Evolutionary conservation across 2,329 filamentous ascomycete genomes (phyloP), one percentile per base, ranked within the genome.

Genomic region (Pestalotiopsis sp.): DNA sequence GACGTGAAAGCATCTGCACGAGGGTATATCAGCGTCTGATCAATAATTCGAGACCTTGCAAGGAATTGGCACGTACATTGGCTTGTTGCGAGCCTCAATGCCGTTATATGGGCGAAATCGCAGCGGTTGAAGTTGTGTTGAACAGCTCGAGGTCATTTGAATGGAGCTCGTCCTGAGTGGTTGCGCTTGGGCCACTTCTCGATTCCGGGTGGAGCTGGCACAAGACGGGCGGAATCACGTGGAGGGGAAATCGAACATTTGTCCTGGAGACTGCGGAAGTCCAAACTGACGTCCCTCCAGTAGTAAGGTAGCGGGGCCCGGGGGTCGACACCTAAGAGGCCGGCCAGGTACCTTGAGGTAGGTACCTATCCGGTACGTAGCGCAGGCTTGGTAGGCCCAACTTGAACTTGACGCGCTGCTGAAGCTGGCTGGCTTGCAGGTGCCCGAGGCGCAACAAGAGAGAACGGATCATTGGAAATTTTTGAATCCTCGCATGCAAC

Each of bases 1-100:
- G 86, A 81, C 85, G 85, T 73, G 85, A 83, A 79, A 91, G 84
- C 89, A 91, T 91, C 88, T 91, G 76, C 68, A 36, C 57, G 63
- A 11, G 57, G 6, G 27, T 20, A 4, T 17, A 17, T 72, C 65
- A 73, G 41, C 12, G 3, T 45, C 4, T 31, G 5, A 20, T 12
- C 59, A 36, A 20, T n/a, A 14, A 14, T 12, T 6, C 12, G 14
- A 17, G n/a, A 17, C 14, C 31, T 20, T 2, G 23, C 17, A 13
- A 38, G 38, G 38, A 9, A 74, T 76, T 72, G 73, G 7, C 20
- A 70, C 75, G 31, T 78, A 80, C 82, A 73, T 76, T 82, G 77
- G 79, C 78, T 74, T 69, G 67, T 68, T 72, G 68, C 65, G 73
- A 76, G 76, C 78, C 77, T 74, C 76, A 76, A 80, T 79, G 77